Percentiles rank a stretch among this genome's conserved stretches.
Evolutionary conservation across 1,284 basidiomycete genomes (phyloP).

Genomic region (Melampsora americana): DNA sequence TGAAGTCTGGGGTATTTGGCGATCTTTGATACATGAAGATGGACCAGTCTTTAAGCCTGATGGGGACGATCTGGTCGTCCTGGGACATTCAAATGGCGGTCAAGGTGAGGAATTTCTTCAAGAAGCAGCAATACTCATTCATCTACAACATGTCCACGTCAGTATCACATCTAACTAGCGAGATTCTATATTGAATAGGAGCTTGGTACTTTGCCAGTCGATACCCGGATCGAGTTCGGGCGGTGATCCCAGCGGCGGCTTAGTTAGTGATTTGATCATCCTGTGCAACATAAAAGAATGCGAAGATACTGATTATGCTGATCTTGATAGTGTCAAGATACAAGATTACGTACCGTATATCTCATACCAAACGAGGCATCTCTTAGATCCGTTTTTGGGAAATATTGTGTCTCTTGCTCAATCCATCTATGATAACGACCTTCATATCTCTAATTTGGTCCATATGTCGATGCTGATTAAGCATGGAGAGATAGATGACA

Average conservation of each 20-base stretch:
- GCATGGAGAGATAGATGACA: constrained; percentile 71
- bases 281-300: neutral
- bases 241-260: constrained; percentile 26
- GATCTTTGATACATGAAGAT: neutral
- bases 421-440: constrained; percentile 78
- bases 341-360: constrained; percentile 75
- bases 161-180: too few relatives aligned
- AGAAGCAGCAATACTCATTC: too few relatives aligned
- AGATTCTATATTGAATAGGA: too few relatives aligned
- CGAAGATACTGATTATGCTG: neutral
- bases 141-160: too few relatives aligned
- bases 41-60: constrained; percentile 22
- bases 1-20: constrained; percentile 41
- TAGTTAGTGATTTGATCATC: constrained; percentile 35
- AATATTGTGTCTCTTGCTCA: constrained; percentile 69
- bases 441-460: constrained; percentile 72
- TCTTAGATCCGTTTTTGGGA: constrained; percentile 69
- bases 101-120: constrained; percentile 61
- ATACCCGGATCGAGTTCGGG: constrained; percentile 72
- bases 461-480: constrained; percentile 67
- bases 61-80: constrained; percentile 59
- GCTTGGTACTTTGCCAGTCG: constrained; percentile 72
- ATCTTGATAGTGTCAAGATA: constrained; percentile 69
- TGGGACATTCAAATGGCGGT: constrained; percentile 90
- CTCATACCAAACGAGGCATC: constrained; percentile 64